These are phyloP conservation scores for Pinus taeda DNA, from an alignment of 75 land plant genomes.

Conservation along the genomic window DNA sequence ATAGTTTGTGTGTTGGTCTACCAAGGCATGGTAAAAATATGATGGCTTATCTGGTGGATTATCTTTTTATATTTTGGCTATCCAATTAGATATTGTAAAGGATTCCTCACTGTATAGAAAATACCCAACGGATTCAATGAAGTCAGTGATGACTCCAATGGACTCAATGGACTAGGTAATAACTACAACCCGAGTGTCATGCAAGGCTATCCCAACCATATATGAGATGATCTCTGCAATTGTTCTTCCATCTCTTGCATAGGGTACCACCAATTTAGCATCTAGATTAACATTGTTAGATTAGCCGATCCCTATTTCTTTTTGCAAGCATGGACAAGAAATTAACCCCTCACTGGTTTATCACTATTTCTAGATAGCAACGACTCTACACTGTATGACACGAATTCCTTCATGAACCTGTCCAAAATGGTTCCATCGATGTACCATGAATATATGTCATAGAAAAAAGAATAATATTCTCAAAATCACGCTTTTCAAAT, in stretches of 20 bases:
- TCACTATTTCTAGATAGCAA: conserved; percentile 45
- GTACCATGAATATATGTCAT: conserved; percentile 69
- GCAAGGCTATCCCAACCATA: not conserved
- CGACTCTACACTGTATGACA: conserved; percentile 50
- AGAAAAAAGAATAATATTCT: conserved; percentile 78
- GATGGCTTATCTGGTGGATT: too few relatives aligned
- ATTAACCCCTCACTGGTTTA: conserved; percentile 61
- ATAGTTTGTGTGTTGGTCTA: too few relatives aligned
- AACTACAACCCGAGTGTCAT: too few relatives aligned
- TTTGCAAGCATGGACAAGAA: conserved; percentile 42
- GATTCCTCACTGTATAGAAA: too few relatives aligned
- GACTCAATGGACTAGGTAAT: too few relatives aligned
- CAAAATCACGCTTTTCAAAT: too few relatives aligned
- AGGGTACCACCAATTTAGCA: conserved; percentile 76
- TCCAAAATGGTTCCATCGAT: conserved; percentile 75
- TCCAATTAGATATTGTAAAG: too few relatives aligned
- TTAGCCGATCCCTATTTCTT: conserved; percentile 5
- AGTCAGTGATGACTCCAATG: too few relatives aligned
- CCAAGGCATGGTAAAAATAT: too few relatives aligned
- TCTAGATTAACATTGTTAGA: conserved; percentile 71
- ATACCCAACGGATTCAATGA: too few relatives aligned
- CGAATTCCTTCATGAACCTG: conserved; percentile 79
- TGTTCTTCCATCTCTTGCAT: conserved; percentile 50
- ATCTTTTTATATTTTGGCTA: too few relatives aligned
- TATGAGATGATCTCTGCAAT: conserved; percentile 55